Conservation (phyloP, 2,329 filamentous ascomycete genomes). For the Penicillium carneum region DNA sequence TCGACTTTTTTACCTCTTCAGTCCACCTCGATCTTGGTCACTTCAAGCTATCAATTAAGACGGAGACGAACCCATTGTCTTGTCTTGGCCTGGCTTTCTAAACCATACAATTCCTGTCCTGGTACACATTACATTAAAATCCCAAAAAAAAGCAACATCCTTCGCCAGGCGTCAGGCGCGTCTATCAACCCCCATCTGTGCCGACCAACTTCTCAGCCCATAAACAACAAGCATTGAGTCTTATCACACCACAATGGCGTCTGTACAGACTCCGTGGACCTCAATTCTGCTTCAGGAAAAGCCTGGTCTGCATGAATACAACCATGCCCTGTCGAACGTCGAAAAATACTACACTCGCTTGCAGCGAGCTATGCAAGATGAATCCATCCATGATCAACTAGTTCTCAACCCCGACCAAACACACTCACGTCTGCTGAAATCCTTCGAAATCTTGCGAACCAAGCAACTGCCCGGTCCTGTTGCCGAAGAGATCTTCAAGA, state of each 20-base stretch:
- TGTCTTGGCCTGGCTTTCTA: not conserved
- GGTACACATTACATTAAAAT: not conserved
- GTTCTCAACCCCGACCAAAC: constrained; percentile 16
- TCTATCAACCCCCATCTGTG: not conserved
- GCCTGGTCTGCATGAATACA: constrained; percentile 21
- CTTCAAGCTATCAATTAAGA: not conserved
- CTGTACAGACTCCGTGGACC: constrained; percentile 10
- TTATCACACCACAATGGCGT: constrained; percentile 10
- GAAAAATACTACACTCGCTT: constrained; percentile 21
- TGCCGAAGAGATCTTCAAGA: constrained; percentile 19
- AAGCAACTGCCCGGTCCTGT: constrained; percentile 12
- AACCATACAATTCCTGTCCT: not conserved
- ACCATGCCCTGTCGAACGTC: constrained; percentile 15
- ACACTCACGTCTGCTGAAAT: constrained; percentile 22
- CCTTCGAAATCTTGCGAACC: constrained; percentile 16
- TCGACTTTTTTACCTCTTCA: not conserved
- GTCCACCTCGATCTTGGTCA: not conserved
- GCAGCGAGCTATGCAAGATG: constrained; percentile 14
- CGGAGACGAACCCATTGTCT: not conserved
- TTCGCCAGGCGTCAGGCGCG: not conserved
- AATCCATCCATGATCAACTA: constrained; percentile 15
- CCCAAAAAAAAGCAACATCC: no score
- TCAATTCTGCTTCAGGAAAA: constrained; percentile 15
- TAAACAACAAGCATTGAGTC: not conserved
- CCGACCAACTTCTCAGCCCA: not conserved